Base-by-base conservation (phyloP, 345 rosid genomes). In the Microcos paniculata region DNA sequence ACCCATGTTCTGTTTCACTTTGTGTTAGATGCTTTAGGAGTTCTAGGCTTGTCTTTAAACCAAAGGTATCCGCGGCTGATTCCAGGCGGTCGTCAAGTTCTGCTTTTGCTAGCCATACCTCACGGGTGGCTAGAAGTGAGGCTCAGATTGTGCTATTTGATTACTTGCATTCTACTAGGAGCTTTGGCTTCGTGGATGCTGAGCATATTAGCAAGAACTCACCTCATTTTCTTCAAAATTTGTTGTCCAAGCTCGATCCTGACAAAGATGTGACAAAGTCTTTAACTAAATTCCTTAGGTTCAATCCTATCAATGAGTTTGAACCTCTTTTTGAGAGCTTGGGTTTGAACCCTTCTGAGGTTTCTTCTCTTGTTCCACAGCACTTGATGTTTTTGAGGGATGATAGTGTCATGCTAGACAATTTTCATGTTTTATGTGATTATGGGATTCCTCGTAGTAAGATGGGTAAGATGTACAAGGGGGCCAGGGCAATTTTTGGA, bases 261-360 rank as follows among this genome's bases (percentile, higher is more conserved):
- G 82, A 84, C 8, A 83, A 83, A 48, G 90, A 92, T 80, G 75
- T 90, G 13, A 64, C 81, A 23, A 79, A 80, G 76, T 77, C 85
- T 0, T 71, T 94, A 81, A 49, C 73, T 23, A 92, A 79, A 40
- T 87, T 80, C 79, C 91, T 92, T 77, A 80, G 93, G 82, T 94
- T 88, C 80, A 82, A 90, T 83, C 97, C 96, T 6, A 87, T 94
- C 8, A 91, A 92, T 46, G 98, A 92, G 84, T 92, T 88, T 70
- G 98, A 94, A 33, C 96, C 96, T 0, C 92, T 94, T 62, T 86
- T 94, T 61, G 97, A 94, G 90, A 94, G 98, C 61, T 79, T 94
- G 74, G 97, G 98, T 38, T 71, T 94, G 88, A 75, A 63, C 67
- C 87, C 89, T 0, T 76, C 78, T 1, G 91, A 90, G 81, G 49